These are phyloP conservation scores for Globomyces sp. DNA, from an alignment of 371 early-diverging fungal species.

Conservation along the genomic window DNA sequence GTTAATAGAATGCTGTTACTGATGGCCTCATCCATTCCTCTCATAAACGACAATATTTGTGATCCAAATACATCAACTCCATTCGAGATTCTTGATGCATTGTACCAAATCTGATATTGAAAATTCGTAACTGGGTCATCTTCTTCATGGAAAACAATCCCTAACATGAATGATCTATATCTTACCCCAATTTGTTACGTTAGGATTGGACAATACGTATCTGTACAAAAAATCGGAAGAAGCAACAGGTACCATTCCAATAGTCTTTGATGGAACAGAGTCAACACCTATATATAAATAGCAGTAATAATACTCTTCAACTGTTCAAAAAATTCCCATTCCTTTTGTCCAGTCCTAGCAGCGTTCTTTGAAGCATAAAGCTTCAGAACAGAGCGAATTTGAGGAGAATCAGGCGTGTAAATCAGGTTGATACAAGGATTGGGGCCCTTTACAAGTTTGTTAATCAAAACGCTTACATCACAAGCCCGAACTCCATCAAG, in stretches of 20 bases:
- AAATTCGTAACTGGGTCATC: conserved; percentile 33
- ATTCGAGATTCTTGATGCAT: conserved; percentile 47
- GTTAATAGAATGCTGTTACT: conserved; percentile 3
- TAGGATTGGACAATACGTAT: conserved; percentile 57
- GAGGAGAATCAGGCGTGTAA: conserved; percentile 56
- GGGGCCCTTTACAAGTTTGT: conserved; percentile 48
- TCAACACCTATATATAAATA: conserved; percentile 7
- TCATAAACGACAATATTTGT: conserved; percentile 18
- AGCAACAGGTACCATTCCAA: conserved; percentile 58
- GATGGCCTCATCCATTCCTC: conserved; percentile 34
- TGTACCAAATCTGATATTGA: conserved; percentile 65
- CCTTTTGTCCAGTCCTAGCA: conserved; percentile 35
- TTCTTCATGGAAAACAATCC: conserved; percentile 23
- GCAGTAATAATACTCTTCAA: conserved; percentile 21
- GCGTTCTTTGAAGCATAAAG: conserved; percentile 46
- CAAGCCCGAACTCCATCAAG: conserved; percentile 45
- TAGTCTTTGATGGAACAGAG: conserved; percentile 33
- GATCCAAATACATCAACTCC: conserved; percentile 37
- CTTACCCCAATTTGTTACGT: conserved; percentile 51
- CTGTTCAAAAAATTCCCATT: conserved; percentile 5
- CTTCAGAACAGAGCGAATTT: conserved; percentile 40
- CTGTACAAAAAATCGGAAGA: conserved; percentile 53
- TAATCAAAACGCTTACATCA: conserved; percentile 4
- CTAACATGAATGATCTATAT: conserved; percentile 20
- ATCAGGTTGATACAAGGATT: conserved; percentile 63